Percentiles rank a stretch among this genome's conserved stretches.
Evolutionary conservation across 2,329 filamentous ascomycete genomes (phyloP).

Genomic region (Penicillium expansum): DNA sequence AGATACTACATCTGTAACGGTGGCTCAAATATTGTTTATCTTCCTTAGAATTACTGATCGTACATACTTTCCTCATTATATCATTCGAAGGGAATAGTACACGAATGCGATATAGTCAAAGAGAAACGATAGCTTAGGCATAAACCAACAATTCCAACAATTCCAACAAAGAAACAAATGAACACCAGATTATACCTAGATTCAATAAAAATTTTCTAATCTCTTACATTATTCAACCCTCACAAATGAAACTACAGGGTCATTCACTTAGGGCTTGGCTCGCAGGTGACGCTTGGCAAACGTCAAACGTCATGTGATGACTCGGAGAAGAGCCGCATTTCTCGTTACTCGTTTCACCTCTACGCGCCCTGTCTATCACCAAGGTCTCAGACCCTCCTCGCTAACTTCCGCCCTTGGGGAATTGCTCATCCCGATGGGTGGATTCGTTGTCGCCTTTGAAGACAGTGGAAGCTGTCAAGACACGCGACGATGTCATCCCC

Average conservation of each 20-base stretch:
- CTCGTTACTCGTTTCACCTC: conserved; percentile 11
- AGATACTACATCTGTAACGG: not conserved
- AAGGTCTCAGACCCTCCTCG: conserved; percentile 23
- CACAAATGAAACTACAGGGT: no score
- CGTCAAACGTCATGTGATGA: conserved; percentile 22
- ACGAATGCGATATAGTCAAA: not conserved
- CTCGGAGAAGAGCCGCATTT: conserved; percentile 18
- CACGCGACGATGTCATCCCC: conserved; percentile 47
- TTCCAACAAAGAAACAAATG: not conserved
- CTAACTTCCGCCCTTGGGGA: conserved; percentile 20
- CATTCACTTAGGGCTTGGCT: conserved; percentile 7
- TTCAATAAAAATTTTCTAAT: not conserved
- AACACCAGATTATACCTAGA: no score
- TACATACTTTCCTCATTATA: not conserved
- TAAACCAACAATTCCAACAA: not conserved
- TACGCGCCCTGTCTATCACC: conserved; percentile 6
- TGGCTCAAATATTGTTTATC: not conserved
- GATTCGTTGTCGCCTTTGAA: conserved; percentile 32
- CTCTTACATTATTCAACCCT: no score
- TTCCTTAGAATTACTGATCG: not conserved
- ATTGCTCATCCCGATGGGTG: conserved; percentile 35
- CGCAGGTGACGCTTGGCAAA: conserved; percentile 12
- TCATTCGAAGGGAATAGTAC: not conserved
- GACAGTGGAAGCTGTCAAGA: conserved; percentile 41
- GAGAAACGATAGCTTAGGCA: not conserved